These are phyloP conservation scores for Cordyceps militaris DNA, from an alignment of 2,329 filamentous ascomycete genomes.

Conservation along the genomic window DNA sequence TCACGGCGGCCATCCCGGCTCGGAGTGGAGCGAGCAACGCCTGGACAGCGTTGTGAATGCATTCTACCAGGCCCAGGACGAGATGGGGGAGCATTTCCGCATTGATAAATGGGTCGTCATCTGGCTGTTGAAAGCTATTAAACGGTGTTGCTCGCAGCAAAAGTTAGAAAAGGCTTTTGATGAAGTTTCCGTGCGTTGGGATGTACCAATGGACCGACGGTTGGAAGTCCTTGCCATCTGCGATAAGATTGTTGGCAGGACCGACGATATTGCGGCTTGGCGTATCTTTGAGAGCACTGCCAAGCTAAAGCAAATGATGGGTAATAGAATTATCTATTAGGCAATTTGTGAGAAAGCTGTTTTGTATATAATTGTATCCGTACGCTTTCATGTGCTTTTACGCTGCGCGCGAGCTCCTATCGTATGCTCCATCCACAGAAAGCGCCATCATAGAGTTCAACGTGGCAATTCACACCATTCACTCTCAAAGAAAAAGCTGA, in stretches of 20 bases:
- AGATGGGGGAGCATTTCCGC: slow-evolving; percentile 37
- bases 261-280: slow-evolving; percentile 3
- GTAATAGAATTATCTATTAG: neutral
- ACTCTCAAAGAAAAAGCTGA: neutral
- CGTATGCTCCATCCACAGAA: neutral
- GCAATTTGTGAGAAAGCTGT: no score
- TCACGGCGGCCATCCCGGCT: slow-evolving; percentile 58
- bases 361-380: slow-evolving; percentile 6
- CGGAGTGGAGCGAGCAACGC: slow-evolving; percentile 65
- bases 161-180: slow-evolving; percentile 50
- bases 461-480: neutral
- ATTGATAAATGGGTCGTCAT: slow-evolving; percentile 55
- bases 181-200: slow-evolving; percentile 41
- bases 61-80: slow-evolving; percentile 50
- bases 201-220: neutral
- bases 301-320: neutral
- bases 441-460: neutral
- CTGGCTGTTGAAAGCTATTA: slow-evolving; percentile 57
- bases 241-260: slow-evolving; percentile 8
- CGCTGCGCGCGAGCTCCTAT: slow-evolving; percentile 14
- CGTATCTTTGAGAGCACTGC: neutral
- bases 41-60: slow-evolving; percentile 62
- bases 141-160: slow-evolving; percentile 46
- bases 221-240: slow-evolving; percentile 5
- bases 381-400: neutral